Conservation (phyloP, 352 stramenopile species). For the Globisporangium perplexum region DNA sequence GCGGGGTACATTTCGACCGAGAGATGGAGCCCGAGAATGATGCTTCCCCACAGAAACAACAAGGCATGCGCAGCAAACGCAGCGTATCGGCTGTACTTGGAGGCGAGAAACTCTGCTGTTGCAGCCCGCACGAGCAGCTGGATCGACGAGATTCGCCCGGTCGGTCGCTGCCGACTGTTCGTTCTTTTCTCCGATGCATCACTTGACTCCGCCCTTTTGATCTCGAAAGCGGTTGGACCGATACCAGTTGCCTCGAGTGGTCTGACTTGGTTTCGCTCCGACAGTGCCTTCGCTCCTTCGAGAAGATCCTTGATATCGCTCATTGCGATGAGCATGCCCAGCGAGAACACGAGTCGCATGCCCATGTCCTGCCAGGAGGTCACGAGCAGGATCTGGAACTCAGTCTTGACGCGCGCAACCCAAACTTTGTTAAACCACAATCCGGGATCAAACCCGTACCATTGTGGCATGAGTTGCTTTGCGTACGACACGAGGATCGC, state of each 20-base stretch:
- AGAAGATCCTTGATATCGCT: constrained; percentile 27
- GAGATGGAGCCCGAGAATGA: constrained; percentile 17
- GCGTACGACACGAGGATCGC: constrained; percentile 10
- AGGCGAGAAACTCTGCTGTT: background rate
- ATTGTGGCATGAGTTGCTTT: constrained; percentile 1
- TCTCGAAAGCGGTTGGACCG: background rate
- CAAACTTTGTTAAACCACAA: constrained; percentile 22
- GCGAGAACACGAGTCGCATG: constrained; percentile 28
- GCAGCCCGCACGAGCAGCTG: background rate
- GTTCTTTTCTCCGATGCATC: background rate
- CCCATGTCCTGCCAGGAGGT: constrained; percentile 25
- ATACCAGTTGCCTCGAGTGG: background rate
- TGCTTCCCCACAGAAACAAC: constrained; percentile 18
- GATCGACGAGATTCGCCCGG: background rate
- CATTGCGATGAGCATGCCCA: constrained; percentile 24
- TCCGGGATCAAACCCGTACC: background rate
- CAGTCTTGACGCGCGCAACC: constrained; percentile 20
- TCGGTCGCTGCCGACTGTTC: background rate
- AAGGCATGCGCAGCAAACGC: background rate
- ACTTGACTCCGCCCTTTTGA: background rate
- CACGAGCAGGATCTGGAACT: constrained; percentile 21
- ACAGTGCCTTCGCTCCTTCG: background rate
- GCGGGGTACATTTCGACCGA: background rate
- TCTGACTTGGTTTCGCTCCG: background rate
- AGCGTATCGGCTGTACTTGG: background rate